A percentile compares a stretch with the other conserved stretches of the same genome.
phyloP scores from a whole-genome alignment of 768 basidiomycete species.

The Leccinum disarticulatum region DNA sequence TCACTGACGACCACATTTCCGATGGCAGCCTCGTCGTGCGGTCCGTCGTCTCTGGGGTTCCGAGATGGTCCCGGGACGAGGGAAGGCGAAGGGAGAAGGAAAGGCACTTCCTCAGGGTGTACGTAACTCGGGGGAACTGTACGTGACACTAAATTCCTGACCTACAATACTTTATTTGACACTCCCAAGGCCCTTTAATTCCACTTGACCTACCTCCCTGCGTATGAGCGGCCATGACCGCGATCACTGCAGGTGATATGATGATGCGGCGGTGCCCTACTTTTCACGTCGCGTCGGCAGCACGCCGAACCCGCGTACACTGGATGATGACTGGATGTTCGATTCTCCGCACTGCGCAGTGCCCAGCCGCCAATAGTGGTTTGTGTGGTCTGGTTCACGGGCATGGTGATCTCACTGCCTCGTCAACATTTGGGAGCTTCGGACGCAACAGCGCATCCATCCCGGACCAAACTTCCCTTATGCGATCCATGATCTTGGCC shows the following conservation, averaged over 20 bases:
- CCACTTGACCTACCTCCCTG: background rate
- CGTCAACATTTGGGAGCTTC: conserved; percentile 1
- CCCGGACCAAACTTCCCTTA: conserved; percentile 1
- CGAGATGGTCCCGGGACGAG: background rate
- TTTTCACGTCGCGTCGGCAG: background rate
- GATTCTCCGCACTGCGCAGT: conserved; percentile 19
- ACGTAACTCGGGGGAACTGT: conserved; percentile 14
- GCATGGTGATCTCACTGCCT: conserved; percentile 12
- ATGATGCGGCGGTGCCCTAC: background rate
- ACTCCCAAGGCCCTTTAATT: background rate
- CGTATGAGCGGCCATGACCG: background rate
- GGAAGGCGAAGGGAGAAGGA: conserved; percentile 3
- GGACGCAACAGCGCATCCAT: conserved; percentile 19
- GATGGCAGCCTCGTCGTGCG: background rate
- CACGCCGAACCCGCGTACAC: background rate
- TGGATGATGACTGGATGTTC: background rate
- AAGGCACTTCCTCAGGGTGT: conserved; percentile 14
- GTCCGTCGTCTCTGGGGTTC: background rate
- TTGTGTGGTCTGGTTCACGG: background rate
- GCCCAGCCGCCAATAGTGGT: background rate
- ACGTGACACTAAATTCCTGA: conserved; percentile 2
- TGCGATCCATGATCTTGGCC: background rate
- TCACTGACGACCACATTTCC: background rate
- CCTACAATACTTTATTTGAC: conserved; percentile 5
- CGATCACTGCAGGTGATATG: conserved; percentile 9